These are phyloP conservation scores for Gonium pectorale DNA, from an alignment of 139 green algal genomes.

Conservation along the genomic window DNA sequence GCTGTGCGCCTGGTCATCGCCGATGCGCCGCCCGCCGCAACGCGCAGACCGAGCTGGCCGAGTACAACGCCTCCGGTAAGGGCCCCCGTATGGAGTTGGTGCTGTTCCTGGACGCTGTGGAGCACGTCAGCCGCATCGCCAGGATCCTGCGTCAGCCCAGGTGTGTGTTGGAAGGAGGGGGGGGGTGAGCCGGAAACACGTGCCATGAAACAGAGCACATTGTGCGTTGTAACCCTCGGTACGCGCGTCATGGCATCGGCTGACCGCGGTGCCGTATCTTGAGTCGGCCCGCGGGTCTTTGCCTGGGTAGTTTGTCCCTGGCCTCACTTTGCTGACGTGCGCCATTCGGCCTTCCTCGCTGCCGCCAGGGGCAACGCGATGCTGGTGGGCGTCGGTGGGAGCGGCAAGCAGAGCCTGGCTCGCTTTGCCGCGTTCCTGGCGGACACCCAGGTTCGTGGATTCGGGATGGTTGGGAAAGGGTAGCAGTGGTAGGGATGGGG, in stretches of 20 bases:
- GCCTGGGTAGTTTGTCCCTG: no score
- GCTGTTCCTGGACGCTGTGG: constrained; percentile 87
- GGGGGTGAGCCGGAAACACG: no score
- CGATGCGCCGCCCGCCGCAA: no score
- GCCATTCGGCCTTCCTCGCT: neutral
- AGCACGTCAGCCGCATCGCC: constrained; percentile 78
- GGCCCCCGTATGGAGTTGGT: constrained; percentile 69
- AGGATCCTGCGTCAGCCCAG: constrained; percentile 81
- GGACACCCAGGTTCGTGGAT: constrained; percentile 32
- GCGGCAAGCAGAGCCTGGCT: constrained; percentile 84
- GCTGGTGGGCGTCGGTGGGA: constrained; percentile 85
- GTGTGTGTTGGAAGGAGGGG: constrained; percentile 15
- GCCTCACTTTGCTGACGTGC: no score
- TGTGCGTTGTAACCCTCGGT: no score
- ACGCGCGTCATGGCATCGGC: no score
- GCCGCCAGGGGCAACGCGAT: constrained; percentile 72
- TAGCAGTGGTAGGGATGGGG: neutral
- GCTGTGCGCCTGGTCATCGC: no score
- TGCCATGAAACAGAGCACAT: no score
- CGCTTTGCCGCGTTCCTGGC: constrained; percentile 81
- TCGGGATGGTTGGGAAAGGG: neutral
- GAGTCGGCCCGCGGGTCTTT: no score
- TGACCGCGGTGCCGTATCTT: no score
- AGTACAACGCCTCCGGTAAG: constrained; percentile 75
- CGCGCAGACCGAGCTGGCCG: constrained; percentile 79